Evolutionary conservation across 2,329 filamentous ascomycete species (phyloP).

Genomic region (Graphiopsis chlorocephala): DNA sequence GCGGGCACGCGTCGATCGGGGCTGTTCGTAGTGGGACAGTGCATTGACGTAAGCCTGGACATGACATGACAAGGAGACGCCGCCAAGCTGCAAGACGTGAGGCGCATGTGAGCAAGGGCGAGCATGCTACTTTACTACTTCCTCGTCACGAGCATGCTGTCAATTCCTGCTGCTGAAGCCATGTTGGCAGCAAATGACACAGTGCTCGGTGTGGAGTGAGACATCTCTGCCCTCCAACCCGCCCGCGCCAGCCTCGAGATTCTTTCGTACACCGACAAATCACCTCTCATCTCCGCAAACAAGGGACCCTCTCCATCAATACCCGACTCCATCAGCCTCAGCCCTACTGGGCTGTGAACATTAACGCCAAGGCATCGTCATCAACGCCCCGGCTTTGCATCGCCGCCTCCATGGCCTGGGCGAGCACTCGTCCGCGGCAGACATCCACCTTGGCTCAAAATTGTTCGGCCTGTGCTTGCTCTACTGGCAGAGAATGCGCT

Average conservation of each 20-base stretch:
- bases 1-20: constrained; percentile 6
- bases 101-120: constrained; percentile 3
- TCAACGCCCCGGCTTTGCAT: not conserved
- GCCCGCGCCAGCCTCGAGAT: not conserved
- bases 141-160: not conserved
- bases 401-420: not conserved
- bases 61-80: not conserved
- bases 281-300: constrained; percentile 7
- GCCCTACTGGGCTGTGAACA: constrained; percentile 7
- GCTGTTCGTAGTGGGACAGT: not conserved
- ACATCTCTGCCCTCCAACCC: not conserved
- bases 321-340: not conserved
- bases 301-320: not conserved
- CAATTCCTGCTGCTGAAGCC: not conserved
- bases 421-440: constrained; percentile 5
- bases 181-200: not conserved
- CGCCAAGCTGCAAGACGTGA: not conserved
- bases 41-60: constrained; percentile 7
- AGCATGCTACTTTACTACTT: not conserved
- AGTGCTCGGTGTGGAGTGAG: not conserved
- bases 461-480: not conserved
- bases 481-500: not conserved
- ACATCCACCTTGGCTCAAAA: constrained; percentile 5
- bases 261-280: not conserved
- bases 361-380: constrained; percentile 1